Evolutionary conservation across 1,284 basidiomycete genomes (phyloP).

Genomic region (Papiliotrema fonsecae): DNA sequence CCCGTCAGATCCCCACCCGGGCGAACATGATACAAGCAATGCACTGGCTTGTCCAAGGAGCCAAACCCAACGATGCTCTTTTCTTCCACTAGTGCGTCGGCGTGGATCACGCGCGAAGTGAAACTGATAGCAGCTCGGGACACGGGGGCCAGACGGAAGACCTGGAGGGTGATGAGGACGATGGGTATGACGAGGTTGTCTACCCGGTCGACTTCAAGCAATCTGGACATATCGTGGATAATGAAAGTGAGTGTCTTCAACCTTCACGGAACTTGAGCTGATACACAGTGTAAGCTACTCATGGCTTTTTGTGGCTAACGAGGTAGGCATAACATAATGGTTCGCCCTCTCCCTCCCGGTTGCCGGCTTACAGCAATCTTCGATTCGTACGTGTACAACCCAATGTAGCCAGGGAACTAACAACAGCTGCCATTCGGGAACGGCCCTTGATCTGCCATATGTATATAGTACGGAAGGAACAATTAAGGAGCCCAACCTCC

Average conservation of each 20-base stretch:
- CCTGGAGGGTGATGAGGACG: conserved; percentile 58
- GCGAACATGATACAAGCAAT: conserved; percentile 82
- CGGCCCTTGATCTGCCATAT: conserved; percentile 51
- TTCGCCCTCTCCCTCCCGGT: conserved; percentile 64
- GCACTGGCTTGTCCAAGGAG: conserved; percentile 81
- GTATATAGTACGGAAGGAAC: conserved; percentile 86
- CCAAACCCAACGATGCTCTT: conserved; percentile 74
- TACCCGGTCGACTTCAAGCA: conserved; percentile 74
- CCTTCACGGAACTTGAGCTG: neutral
- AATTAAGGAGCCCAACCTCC: conserved; percentile 84
- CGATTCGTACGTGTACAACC: conserved; percentile 51
- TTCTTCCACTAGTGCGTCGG: conserved; percentile 79
- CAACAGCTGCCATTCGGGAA: conserved; percentile 48
- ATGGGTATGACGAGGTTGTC: conserved; percentile 64
- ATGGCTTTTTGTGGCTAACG: neutral
- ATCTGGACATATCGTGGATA: conserved; percentile 73
- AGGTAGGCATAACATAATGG: conserved; percentile 53
- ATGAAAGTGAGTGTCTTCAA: conserved; percentile 54
- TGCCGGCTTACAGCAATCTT: conserved; percentile 85
- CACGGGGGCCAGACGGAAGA: conserved; percentile 78
- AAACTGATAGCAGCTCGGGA: conserved; percentile 53
- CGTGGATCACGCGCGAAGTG: neutral
- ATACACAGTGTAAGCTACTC: conserved; percentile 1
- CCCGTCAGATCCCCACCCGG: conserved; percentile 64
- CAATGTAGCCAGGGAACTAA: conserved; percentile 1